Evolutionary conservation across 176 grass and related monocot species (phyloP), one percentile per base, ranked within the genome.

Genomic region (Lolium perenne): DNA sequence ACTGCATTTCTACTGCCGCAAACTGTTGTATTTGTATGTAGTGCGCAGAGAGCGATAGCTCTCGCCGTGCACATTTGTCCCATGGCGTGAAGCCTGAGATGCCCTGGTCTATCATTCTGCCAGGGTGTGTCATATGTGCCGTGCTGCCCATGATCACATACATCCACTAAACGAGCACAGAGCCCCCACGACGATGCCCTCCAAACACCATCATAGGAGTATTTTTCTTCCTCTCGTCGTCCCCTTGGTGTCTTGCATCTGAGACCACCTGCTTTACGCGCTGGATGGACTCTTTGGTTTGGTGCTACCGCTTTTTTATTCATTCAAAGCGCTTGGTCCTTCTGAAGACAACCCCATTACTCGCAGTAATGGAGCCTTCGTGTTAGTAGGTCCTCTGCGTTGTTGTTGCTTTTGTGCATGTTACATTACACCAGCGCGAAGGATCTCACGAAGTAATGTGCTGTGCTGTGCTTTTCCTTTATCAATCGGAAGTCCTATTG

Each of bases 241-340:
- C 43, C 63, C 84, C 55, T 71, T 64, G 83, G 83, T 78, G 41
- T 47, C 80, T 87, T 84, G 76, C 89, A 80, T 80, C 89, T 68
- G 75, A 91, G 76, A 84, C 76, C 85, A 75, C 85, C 67, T 87
- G 81, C 85, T 91, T 87, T 91, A 87, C 83, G 75, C 53, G 85
- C 85, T 80, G 81, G 76, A 59, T 80, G 81, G 76, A 59, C 76
- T 84, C 60, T 80, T 55, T 18, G 66, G 81, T 76, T 80, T 75
- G 76, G 67, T 87, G 85, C 85, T 69, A 12, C n/a, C 11, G 45
- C 48, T 53, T 74, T 53, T 66, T 76, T 29, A 29, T 83, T 35
- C 2, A 41, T 13, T 50, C 76, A 91, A 84, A 87, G 89, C 75
- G 35, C 26, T 80, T 43, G 68, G 38, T 84, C n/a, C 89, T 76